Evolutionary conservation across 371 early-diverging fungal genomes (phyloP).

Genomic region (Encephalitozoon romaleae): DNA sequence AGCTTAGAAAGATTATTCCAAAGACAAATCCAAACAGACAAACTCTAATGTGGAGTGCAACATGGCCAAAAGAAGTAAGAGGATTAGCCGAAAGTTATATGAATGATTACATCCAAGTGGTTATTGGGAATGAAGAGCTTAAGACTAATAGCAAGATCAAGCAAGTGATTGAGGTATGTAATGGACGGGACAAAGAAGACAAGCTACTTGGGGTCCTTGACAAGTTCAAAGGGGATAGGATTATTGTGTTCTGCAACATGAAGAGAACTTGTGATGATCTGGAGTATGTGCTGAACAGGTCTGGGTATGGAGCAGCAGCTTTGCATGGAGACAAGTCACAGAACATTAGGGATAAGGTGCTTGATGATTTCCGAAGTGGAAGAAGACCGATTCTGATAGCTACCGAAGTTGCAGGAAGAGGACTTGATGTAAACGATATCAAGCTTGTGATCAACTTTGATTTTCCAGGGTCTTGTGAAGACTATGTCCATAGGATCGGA

Average conservation of each 20-base stretch:
- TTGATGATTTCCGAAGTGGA: conserved; percentile 79
- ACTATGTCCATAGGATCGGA: conserved; percentile 94
- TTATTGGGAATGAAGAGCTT: conserved; percentile 90
- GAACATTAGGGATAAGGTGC: conserved; percentile 89
- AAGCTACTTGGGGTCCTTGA: conserved; percentile 74
- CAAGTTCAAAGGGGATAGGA: conserved; percentile 66
- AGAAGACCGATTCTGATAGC: conserved; percentile 89
- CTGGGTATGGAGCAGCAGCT: conserved; percentile 87
- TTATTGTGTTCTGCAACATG: conserved; percentile 88
- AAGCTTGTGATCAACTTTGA: conserved; percentile 94
- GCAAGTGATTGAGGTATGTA: conserved; percentile 81
- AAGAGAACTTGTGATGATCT: conserved; percentile 92
- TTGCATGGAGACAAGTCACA: conserved; percentile 98
- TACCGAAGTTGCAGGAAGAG: conserved; percentile 98
- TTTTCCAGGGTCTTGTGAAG: conserved; percentile 86
- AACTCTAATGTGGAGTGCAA: conserved; percentile 98
- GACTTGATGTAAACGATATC: conserved; percentile 93
- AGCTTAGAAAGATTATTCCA: conserved; percentile 90
- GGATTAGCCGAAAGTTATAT: conserved; percentile 80
- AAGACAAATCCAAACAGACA: conserved; percentile 93
- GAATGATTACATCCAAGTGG: conserved; percentile 89
- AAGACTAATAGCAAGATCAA: conserved; percentile 88
- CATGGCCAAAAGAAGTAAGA: conserved; percentile 95
- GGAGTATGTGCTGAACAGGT: conserved; percentile 73
- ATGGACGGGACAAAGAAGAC: conserved; percentile 80